Evolutionary conservation across 768 basidiomycete species (phyloP), one percentile per base, ranked within the genome.

Genomic region (Chalciporus chontae): DNA sequence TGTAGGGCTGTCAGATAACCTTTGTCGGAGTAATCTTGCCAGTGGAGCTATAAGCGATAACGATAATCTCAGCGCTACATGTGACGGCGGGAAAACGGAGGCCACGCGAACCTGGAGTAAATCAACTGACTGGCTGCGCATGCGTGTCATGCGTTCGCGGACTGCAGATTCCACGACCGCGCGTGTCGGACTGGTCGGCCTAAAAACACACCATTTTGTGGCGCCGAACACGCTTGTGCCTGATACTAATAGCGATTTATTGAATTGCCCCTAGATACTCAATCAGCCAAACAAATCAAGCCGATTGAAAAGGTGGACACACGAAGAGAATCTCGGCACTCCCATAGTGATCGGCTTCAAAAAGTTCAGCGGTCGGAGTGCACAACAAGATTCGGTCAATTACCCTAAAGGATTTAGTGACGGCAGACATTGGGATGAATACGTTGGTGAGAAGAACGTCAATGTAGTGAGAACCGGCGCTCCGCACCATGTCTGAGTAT

Each of bases 151-250:
- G 43, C 89, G 81, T 58, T 91, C 87, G 52, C 76, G 74, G 13
- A 91, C 75, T 9, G 79, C 84, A 8, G 75, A 76, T 56, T 82
- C 74, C 43, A 90, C 86, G 45, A 76, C 66, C 26, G 73, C 65
- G 7, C 78, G 79, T 3, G 85, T 76, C 2, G 79, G 72, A 13
- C 67, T 67, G 14, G 73, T 70, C 24, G 70, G 69, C 50, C 77
- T 74, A 71, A 91, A 91, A 13, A 89, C 79, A 64, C 89, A 91
- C 88, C 87, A 93, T 63, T 93, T 93, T 3, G 91, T 93, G 1
- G 85, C 87, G 38, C 87, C 85, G 21, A 91, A 53, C 9, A 87
- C 75, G 3, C 67, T 58, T 32, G 71, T 61, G 24, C 74, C 60
- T 26, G 68, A 54, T 24, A 72, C 64, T 15, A n/a, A n/a, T n/a